phyloP scores from a whole-genome alignment of 805 yeast species.

The Metschnikowia baotianmanensis region DNA sequence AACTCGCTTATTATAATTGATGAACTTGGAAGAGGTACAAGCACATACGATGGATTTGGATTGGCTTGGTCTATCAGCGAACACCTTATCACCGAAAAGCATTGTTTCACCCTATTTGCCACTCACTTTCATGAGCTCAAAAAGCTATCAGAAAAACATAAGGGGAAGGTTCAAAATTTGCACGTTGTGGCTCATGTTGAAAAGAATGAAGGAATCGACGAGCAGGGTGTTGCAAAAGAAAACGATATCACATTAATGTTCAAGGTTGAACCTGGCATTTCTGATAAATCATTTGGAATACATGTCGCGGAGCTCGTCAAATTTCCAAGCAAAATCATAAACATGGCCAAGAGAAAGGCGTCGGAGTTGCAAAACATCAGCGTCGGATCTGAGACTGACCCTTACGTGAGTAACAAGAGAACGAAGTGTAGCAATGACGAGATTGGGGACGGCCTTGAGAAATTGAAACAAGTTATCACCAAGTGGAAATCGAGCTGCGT shows the following conservation, averaged over 20 bases:
- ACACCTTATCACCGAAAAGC: conserved; percentile 65
- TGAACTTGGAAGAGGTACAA: conserved; percentile 92
- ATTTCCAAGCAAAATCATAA: conserved; percentile 84
- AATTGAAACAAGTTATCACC: conserved; percentile 46
- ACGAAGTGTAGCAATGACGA: conserved; percentile 53
- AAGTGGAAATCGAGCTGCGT: conserved; percentile 52
- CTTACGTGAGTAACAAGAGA: conserved; percentile 45
- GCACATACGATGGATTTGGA: conserved; percentile 93
- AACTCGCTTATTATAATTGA: conserved; percentile 86
- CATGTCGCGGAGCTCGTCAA: conserved; percentile 96
- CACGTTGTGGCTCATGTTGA: conserved; percentile 94
- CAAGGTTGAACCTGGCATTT: conserved; percentile 93
- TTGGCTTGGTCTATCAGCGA: conserved; percentile 96
- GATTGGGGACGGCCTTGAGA: conserved; percentile 51
- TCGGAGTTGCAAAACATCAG: conserved; percentile 69
- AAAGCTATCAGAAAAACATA: conserved; percentile 59
- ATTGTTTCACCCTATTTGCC: conserved; percentile 86
- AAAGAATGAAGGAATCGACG: conserved; percentile 35
- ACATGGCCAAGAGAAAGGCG: conserved; percentile 95
- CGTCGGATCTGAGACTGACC: conserved; percentile 34
- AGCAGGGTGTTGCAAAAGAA: too few species aligned
- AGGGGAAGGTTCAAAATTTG: conserved; percentile 65
- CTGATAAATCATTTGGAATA: conserved; percentile 95
- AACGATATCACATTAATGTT: conserved; percentile 83
- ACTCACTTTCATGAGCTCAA: conserved; percentile 98